phyloP scores from a whole-genome alignment of 2,329 filamentous ascomycete genomes.

The Clarireedia homoeocarpa region DNA sequence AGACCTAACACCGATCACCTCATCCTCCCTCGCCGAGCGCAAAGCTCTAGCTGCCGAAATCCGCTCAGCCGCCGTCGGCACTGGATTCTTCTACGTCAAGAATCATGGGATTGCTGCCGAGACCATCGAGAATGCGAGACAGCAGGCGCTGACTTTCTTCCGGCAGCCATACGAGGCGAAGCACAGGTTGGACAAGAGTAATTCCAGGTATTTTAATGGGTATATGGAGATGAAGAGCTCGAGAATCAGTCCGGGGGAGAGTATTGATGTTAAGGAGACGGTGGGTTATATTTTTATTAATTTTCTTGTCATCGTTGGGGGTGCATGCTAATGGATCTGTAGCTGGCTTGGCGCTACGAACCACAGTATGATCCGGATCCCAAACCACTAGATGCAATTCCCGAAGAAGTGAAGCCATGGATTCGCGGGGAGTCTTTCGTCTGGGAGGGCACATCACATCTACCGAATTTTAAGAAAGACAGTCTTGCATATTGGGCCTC shows the following conservation, averaged over 20 bases:
- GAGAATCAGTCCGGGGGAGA: slow-evolving; percentile 43
- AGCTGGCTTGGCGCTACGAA: slow-evolving; percentile 41
- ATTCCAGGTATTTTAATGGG: slow-evolving; percentile 40
- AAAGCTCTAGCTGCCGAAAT: slow-evolving; percentile 33
- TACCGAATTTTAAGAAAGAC: slow-evolving; percentile 41
- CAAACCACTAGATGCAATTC: slow-evolving; percentile 34
- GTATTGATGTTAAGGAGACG: slow-evolving; percentile 43
- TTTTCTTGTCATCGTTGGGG: neutral
- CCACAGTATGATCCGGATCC: slow-evolving; percentile 42
- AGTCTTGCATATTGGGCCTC: slow-evolving; percentile 40
- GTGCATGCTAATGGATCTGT: slow-evolving; percentile 15
- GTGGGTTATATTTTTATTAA: slow-evolving; percentile 6
- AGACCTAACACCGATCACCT: slow-evolving; percentile 33
- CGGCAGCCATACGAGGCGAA: slow-evolving; percentile 38
- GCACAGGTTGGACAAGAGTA: slow-evolving; percentile 28
- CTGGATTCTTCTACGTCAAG: slow-evolving; percentile 41
- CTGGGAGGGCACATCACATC: slow-evolving; percentile 42
- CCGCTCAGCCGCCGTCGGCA: slow-evolving; percentile 34
- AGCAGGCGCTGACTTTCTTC: slow-evolving; percentile 37
- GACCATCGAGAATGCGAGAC: slow-evolving; percentile 26
- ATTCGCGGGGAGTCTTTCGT: slow-evolving; percentile 43
- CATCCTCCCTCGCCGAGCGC: slow-evolving; percentile 30
- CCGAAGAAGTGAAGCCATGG: slow-evolving; percentile 34
- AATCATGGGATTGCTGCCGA: slow-evolving; percentile 35
- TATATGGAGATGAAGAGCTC: slow-evolving; percentile 35